These are phyloP conservation scores for Lobosporangium transversale DNA, from an alignment of 192 early-diverging fungal genomes.

Conservation along the genomic window DNA sequence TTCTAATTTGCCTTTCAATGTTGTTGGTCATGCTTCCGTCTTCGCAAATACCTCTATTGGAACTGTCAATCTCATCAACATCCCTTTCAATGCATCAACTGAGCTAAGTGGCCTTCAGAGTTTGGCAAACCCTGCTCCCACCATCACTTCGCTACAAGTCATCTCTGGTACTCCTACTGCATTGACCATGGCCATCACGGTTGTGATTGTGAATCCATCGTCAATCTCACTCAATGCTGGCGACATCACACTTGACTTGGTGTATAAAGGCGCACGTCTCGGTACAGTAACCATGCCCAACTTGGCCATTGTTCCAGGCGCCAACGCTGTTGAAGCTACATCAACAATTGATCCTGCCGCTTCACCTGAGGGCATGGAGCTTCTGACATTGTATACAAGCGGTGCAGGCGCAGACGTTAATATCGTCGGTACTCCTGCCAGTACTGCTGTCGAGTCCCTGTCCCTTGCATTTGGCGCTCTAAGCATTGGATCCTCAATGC, in stretches of 20 bases:
- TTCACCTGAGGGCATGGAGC: conserved; percentile 49
- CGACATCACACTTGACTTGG: conserved; percentile 53
- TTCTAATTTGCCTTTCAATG: conserved; percentile 19
- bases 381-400: conserved; percentile 57
- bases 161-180: conserved; percentile 46
- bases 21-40: conserved; percentile 53
- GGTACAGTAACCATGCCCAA: conserved; percentile 55
- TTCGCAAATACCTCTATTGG: conserved; percentile 59
- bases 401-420: conserved; percentile 49
- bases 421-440: conserved; percentile 51
- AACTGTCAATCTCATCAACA: conserved; percentile 50
- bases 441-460: conserved; percentile 57
- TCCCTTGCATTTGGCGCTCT: conserved; percentile 47
- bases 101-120: conserved; percentile 57
- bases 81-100: conserved; percentile 58
- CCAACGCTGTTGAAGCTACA: conserved; percentile 48
- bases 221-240: conserved; percentile 54
- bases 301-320: conserved; percentile 54
- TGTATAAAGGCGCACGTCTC: conserved; percentile 42
- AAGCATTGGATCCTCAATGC: conserved; percentile 50
- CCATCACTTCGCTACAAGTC: conserved; percentile 57
- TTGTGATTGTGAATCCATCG: conserved; percentile 58
- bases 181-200: conserved; percentile 53
- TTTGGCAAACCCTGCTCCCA: conserved; percentile 52
- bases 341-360: conserved; percentile 56